These are phyloP conservation scores for Tolypocladium tundrense DNA, from an alignment of 2,329 filamentous ascomycete genomes.

Conservation along the genomic window DNA sequence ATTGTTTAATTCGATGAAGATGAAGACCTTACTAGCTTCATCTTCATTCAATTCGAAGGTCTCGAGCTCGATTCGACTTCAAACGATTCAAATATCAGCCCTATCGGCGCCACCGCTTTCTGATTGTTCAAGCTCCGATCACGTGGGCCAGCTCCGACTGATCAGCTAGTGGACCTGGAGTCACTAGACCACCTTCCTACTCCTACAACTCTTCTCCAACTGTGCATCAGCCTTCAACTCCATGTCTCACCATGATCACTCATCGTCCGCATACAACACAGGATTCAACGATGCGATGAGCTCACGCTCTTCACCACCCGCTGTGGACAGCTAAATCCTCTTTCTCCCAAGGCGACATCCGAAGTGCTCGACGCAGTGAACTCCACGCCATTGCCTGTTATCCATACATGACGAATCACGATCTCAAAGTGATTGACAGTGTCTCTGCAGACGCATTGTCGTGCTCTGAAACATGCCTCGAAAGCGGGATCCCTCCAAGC, in stretches of 20 bases:
- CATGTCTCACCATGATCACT: neutral
- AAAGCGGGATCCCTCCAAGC: conserved; percentile 4
- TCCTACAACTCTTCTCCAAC: neutral
- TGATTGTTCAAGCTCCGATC: neutral
- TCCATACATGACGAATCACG: neutral
- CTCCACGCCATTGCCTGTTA: neutral
- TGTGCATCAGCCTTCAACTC: neutral
- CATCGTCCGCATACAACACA: neutral
- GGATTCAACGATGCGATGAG: neutral
- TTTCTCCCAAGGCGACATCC: neutral
- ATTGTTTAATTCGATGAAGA: too few relatives aligned
- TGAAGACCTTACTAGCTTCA: too few relatives aligned
- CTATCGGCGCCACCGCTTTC: too few relatives aligned
- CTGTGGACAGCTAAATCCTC: neutral
- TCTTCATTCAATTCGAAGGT: too few relatives aligned
- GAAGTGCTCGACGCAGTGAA: neutral
- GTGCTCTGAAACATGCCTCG: neutral
- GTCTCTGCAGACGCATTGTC: neutral
- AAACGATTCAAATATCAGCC: too few relatives aligned
- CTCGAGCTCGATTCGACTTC: too few relatives aligned
- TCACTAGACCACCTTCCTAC: too few relatives aligned
- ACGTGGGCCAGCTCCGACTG: neutral
- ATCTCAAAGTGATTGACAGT: neutral
- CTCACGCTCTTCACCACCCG: neutral
- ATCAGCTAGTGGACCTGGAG: neutral